Conservation (phyloP, 331 rosid species). For the Acacia pycnantha region DNA sequence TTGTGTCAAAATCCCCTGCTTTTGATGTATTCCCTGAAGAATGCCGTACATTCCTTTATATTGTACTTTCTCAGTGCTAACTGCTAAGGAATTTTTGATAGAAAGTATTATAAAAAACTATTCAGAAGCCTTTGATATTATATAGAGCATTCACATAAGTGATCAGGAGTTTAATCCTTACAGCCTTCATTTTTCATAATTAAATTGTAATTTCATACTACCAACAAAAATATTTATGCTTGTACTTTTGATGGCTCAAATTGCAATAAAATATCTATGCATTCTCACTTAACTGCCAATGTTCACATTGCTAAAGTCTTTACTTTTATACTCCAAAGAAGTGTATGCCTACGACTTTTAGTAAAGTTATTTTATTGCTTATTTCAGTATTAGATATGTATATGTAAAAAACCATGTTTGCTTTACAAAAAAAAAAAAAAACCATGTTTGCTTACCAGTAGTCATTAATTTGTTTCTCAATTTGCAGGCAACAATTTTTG, state of each 20-base stretch:
- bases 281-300: not conserved
- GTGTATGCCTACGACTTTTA: not conserved
- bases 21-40: not conserved
- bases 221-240: not conserved
- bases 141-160: not conserved
- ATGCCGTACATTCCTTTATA: not conserved
- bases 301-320: not conserved
- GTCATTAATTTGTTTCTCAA: constrained; percentile 5
- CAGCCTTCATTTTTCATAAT: not conserved
- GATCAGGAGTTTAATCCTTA: not conserved
- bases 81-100: not conserved
- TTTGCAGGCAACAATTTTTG: constrained; percentile 86
- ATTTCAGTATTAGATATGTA: not conserved
- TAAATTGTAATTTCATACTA: not conserved
- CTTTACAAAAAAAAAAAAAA: too few relatives aligned
- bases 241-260: not conserved
- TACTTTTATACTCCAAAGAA: not conserved
- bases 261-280: not conserved
- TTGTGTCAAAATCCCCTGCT: not conserved
- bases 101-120: not conserved
- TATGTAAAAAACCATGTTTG: not conserved
- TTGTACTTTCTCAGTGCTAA: not conserved
- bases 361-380: not conserved
- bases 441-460: not conserved
- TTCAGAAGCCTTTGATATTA: not conserved